Evolutionary conservation across 345 rosid species (phyloP).

Genomic region (Populus simonii): DNA sequence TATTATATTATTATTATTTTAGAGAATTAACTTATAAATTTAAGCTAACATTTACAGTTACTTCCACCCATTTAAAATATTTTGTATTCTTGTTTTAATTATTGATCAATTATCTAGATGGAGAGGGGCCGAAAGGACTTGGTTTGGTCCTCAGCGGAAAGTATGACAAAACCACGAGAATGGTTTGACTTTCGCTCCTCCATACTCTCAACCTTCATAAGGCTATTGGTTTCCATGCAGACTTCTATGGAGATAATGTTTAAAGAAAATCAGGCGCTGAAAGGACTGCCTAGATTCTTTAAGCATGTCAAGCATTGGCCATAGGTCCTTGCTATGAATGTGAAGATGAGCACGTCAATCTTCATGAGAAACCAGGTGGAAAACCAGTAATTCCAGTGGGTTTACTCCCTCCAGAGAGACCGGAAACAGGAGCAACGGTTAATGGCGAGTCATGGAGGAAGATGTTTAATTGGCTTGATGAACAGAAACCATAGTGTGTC

Average conservation of each 20-base stretch:
- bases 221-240: background rate
- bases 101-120: background rate
- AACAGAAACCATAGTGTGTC: conserved; percentile 15
- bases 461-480: conserved; percentile 20
- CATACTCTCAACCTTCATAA: background rate
- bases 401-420: conserved; percentile 18
- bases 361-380: background rate
- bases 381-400: conserved; percentile 27
- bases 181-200: conserved; percentile 28
- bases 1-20: too few relatives aligned
- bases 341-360: conserved; percentile 17
- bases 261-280: conserved; percentile 10
- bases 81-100: too few relatives aligned
- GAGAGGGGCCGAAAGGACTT: conserved; percentile 1
- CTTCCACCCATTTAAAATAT: too few relatives aligned
- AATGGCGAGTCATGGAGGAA: conserved; percentile 7
- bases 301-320: conserved; percentile 1
- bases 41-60: too few relatives aligned
- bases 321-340: conserved; percentile 22
- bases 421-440: background rate
- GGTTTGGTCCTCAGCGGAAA: conserved; percentile 5
- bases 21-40: too few relatives aligned
- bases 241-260: conserved; percentile 7
- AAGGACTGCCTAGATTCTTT: background rate
- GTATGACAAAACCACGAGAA: conserved; percentile 2